Base-by-base conservation (phyloP, 2,329 filamentous ascomycete species). In the Ascochyta pisi region DNA sequence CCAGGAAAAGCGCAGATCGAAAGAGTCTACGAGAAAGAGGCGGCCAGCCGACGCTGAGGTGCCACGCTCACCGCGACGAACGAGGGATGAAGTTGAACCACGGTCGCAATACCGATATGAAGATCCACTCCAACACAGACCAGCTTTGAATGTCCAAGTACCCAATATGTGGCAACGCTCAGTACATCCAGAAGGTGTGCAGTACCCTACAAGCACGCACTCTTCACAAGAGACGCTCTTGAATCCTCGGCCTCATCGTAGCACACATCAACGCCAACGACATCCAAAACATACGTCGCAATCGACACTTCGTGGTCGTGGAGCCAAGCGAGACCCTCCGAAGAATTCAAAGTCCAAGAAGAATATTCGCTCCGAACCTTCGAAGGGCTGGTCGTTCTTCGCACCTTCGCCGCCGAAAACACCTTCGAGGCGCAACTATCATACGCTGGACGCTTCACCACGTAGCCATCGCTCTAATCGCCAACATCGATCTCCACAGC, bases 251-350 rank as follows among this genome's bases (percentile, higher is more conserved):
- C 73, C 73, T 27, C 67, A 74, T 41, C 62, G 73, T 40, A 73
- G 67, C 40, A 67, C 64, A 40, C 70, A 70, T 33, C 63, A 68
- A 34, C 62, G 72, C 8, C 71, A 73, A 47, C 64, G 66, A 24
- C 72, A 76, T 49, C 66, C 67, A 45, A 74, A 69, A 47, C 69
- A 64, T 42, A 69, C 66, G 10, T 74, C 71, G 42, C 71, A 73
- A 55, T 63, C 64, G 22, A 74, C 73, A 19, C 55, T 76, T 29
- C 65, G 69, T 45, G 73, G 73, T 41, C 70, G 69, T 45, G 73
- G 73, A 46, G 70, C 70, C 34, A 75, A 75, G 62, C 71, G 73
- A 24, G 71, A 74, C 34, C 70, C 71, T 54, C 69, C 70, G n/a
- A 57, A 53, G 19, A 57, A 68, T 40, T 67, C 67, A 1, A 74